These are phyloP conservation scores for Naganishia onofrii DNA, from an alignment of 768 basidiomycete genomes.

Conservation along the genomic window DNA sequence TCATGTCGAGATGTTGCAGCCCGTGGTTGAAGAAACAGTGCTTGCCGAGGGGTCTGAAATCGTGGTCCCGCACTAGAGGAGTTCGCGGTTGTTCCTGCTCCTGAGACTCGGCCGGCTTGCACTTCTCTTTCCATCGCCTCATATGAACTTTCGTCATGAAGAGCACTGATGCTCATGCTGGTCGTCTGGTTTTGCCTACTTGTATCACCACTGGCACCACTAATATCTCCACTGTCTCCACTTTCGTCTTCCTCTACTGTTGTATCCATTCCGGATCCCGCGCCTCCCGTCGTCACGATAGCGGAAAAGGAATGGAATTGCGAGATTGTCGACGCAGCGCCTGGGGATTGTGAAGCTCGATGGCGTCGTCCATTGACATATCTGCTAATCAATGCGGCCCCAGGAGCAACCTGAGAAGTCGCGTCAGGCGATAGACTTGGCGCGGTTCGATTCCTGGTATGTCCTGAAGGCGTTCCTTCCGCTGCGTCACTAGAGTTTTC, in stretches of 20 bases:
- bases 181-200: constrained; percentile 9
- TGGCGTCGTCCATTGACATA: constrained; percentile 20
- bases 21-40: neutral
- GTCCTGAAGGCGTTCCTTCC: neutral
- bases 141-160: constrained; percentile 18
- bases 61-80: neutral
- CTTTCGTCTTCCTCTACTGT: constrained; percentile 15
- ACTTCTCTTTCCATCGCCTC: constrained; percentile 20
- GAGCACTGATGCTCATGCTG: constrained; percentile 11
- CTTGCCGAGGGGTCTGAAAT: neutral
- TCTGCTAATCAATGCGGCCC: neutral
- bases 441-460: neutral
- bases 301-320: constrained; percentile 11
- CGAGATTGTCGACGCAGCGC: neutral
- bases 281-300: neutral
- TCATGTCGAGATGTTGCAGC: neutral
- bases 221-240: constrained; percentile 5
- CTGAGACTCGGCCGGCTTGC: neutral
- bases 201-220: neutral
- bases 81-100: too few relatives aligned
- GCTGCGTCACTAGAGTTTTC: neutral
- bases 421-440: neutral
- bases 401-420: neutral
- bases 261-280: constrained; percentile 10
- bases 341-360: constrained; percentile 10